These are phyloP conservation scores for Iberis pinnata DNA, from an alignment of 345 rosid species.

Conservation along the genomic window DNA sequence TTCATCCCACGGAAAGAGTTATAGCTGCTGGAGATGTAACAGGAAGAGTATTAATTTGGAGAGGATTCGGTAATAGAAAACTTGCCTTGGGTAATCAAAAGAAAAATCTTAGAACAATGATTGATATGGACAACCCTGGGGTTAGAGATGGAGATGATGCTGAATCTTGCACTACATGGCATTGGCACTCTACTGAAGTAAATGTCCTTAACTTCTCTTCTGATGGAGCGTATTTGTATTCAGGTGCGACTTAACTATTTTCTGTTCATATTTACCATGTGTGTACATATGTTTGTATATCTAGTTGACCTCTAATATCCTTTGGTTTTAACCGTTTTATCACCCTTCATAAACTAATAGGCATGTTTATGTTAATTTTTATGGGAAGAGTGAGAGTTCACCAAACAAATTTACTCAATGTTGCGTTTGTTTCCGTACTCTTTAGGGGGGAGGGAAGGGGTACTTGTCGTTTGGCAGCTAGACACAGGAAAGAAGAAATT, in stretches of 20 bases:
- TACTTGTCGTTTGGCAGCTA: slow-evolving; percentile 93
- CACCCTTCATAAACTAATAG: not conserved
- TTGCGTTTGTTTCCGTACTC: not conserved
- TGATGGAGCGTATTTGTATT: slow-evolving; percentile 82
- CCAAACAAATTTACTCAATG: not conserved
- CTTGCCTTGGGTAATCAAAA: slow-evolving; percentile 31
- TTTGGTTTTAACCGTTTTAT: not conserved
- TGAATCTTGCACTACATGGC: slow-evolving; percentile 78
- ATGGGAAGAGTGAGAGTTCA: not conserved
- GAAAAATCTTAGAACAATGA: slow-evolving; percentile 23
- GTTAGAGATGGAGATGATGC: slow-evolving; percentile 90
- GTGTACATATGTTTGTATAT: slow-evolving; percentile 1
- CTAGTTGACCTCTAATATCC: not conserved
- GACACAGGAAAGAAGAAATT: slow-evolving; percentile 95
- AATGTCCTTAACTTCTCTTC: slow-evolving; percentile 71
- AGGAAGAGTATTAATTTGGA: slow-evolving; percentile 90
- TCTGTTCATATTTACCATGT: not conserved
- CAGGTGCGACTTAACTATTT: slow-evolving; percentile 40
- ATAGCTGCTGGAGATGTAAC: slow-evolving; percentile 87
- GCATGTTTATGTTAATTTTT: not conserved
- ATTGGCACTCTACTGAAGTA: slow-evolving; percentile 81
- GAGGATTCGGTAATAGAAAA: slow-evolving; percentile 60
- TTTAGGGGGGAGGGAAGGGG: slow-evolving; percentile 97
- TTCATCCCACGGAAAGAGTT: slow-evolving; percentile 75
- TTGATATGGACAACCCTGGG: slow-evolving; percentile 64